Conservation (phyloP, 306 rosid species). For the Trifolium fragiferum region DNA sequence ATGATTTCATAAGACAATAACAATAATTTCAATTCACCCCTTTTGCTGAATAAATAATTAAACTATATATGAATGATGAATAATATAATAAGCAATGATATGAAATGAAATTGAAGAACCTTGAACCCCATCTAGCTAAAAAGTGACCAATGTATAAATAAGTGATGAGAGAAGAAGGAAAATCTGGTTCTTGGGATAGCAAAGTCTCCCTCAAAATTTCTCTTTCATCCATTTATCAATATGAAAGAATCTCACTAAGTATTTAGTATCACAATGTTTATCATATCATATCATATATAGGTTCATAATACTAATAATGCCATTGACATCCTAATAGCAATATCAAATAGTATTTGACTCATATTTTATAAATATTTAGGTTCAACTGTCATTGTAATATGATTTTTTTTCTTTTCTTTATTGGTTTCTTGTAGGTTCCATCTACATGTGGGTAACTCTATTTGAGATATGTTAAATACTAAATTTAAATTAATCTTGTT, state of each 20-base stretch:
- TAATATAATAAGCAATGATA: not conserved
- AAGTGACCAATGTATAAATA: constrained; percentile 1
- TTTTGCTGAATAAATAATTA: not conserved
- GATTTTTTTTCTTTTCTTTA: too few species aligned
- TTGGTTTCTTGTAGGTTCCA: too few species aligned
- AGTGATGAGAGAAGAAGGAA: not conserved
- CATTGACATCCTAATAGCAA: too few species aligned
- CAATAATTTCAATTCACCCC: not conserved
- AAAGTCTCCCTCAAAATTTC: not conserved
- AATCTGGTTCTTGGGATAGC: not conserved
- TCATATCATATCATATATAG: not conserved
- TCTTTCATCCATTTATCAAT: not conserved
- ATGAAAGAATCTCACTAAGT: not conserved
- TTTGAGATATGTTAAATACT: too few species aligned
- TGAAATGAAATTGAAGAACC: not conserved
- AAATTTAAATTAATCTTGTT: too few species aligned
- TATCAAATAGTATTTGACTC: too few species aligned
- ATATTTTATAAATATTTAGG: too few species aligned
- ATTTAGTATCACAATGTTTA: not conserved
- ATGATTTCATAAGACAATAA: too few species aligned
- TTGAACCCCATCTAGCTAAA: constrained; percentile 28
- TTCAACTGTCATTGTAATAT: too few species aligned
- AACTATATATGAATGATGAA: not conserved
- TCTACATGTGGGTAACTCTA: too few species aligned
- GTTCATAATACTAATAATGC: too few species aligned